Conservation (phyloP, 108 stramenopile species). For the Skeletonema potamos region DNA sequence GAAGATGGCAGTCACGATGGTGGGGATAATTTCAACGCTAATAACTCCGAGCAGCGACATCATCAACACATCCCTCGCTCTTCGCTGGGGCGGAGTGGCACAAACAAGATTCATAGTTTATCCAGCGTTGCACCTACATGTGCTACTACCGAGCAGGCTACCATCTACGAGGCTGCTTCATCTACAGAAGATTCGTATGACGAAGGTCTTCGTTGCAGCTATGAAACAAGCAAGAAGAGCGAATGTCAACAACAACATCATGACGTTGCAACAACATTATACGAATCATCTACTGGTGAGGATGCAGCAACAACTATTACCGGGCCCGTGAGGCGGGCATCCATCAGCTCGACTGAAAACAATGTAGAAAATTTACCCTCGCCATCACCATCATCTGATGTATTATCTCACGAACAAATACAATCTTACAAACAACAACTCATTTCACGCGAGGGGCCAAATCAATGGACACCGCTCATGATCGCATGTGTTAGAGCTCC, state of each 20-base stretch:
- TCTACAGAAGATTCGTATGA: background rate
- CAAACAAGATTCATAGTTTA: background rate
- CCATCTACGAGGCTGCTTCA: background rate
- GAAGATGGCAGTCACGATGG: background rate
- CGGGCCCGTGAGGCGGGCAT: background rate
- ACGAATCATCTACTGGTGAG: background rate
- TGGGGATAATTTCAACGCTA: background rate
- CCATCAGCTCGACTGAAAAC: background rate
- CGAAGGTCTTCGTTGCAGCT: background rate
- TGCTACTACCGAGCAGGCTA: background rate
- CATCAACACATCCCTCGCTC: background rate
- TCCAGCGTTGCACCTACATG: background rate
- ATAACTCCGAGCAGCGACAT: background rate
- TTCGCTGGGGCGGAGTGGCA: background rate
- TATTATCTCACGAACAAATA: slow-evolving; percentile 1
- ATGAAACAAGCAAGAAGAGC: background rate
- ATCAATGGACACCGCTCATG: slow-evolving; percentile 42
- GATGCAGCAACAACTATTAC: background rate
- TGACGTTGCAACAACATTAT: background rate
- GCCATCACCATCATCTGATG: background rate
- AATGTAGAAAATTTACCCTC: background rate
- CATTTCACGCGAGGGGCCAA: slow-evolving; percentile 12
- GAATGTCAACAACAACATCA: background rate
- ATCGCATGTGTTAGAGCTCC: slow-evolving; percentile 29
- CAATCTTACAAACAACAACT: slow-evolving; percentile 9